Evolutionary conservation across 2,329 filamentous ascomycete genomes (phyloP), one percentile per base, ranked within the genome.

Genomic region (Xylariaceae sp.): DNA sequence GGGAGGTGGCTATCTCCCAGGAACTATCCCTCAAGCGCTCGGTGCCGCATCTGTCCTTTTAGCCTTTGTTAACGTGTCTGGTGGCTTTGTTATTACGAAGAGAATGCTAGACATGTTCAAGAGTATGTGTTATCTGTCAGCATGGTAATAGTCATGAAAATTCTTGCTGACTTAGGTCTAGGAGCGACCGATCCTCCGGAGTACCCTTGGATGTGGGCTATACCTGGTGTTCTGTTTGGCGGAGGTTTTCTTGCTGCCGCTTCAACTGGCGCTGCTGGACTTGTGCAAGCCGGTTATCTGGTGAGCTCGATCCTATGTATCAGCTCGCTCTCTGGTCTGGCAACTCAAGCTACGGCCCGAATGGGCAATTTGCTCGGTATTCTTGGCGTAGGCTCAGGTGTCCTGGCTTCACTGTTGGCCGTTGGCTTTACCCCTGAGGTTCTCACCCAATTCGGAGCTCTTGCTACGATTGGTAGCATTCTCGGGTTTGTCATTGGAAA

Each of bases 81-180:
- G 92, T 56, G 92, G 92, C 0, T 96, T 96, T 60, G 89, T 96
- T 39, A 91, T 96, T 58, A 96, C 92, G 3, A 96, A 96, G 76
- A 84, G 92, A 61, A 96, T 96, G 92, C 79, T 96, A 39, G 92
- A 96, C 72, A 94, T 94, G 90, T 94, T 94, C 71, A 90, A 89
- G 70, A 84, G 90, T 80, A 69, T 67, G 82, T 5, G 45, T 3
- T 31, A 21, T 19, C 26, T n/a, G 11, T 21, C 14, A 2, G 7
- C 7, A 2, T 23, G 8, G 4, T 6, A 12, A 12, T 7, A 34
- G 6, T 9, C 8, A 36, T 16, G 36, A 23, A 49, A 26, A 47
- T 4, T 1, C 3, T 0, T 40, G 53, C 49, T 53, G 67, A 74
- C 74, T 31, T 33, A 57, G 14, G 7, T 47, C 9, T 51, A 83